Evolutionary conservation across 768 basidiomycete species (phyloP), one percentile per base, ranked within the genome.

Genomic region (Strobilomyces confusus): DNA sequence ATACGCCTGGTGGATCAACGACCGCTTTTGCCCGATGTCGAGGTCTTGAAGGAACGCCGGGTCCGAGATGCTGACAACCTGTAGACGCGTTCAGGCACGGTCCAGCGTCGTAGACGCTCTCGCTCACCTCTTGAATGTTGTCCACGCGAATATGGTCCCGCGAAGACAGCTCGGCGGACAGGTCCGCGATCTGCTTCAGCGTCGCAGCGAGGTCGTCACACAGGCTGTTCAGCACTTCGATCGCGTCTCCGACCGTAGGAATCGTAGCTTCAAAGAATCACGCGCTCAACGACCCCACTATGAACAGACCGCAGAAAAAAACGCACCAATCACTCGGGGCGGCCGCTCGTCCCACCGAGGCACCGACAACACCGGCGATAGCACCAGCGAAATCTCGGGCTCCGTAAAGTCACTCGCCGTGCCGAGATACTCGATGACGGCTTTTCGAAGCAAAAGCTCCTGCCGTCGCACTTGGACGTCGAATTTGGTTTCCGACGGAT

Each of bases 361-460:
- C 5, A 75, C 75, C 9, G 79, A 78, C 30, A 82, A 77, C 3
- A 86, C 74, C 0, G 89, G 86, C 0, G 88, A 88, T 4, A 92
- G 69, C 9, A 89, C 78, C 14, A 88, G 72, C 1, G 80, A 81
- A 30, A 92, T 86, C 54, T 88, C 86, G 15, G 84, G 81, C 60
- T 91, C 88, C 80, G 84, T 86, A 58, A 86, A 89, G 58, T 87
- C 81, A 65, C 86, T 87, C 2, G 86, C 80, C 4, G 79, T 73
- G 9, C 88, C 87, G 12, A 89, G 73, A 61, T 92, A 92, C 15
- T 78, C 72, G 51, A 87, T 74, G 25, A 89, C 64, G 22, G 79
- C 77, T 62, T 84, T 84, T 23, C 80, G 77, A 44, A 92, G 72
- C 30, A 81, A 68, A 20, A 76, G 73, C 54, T 86, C 83, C 59